Evolutionary conservation across 805 yeast species (phyloP), one percentile per base, ranked within the genome.

Genomic region (Saturnispora sekii): DNA sequence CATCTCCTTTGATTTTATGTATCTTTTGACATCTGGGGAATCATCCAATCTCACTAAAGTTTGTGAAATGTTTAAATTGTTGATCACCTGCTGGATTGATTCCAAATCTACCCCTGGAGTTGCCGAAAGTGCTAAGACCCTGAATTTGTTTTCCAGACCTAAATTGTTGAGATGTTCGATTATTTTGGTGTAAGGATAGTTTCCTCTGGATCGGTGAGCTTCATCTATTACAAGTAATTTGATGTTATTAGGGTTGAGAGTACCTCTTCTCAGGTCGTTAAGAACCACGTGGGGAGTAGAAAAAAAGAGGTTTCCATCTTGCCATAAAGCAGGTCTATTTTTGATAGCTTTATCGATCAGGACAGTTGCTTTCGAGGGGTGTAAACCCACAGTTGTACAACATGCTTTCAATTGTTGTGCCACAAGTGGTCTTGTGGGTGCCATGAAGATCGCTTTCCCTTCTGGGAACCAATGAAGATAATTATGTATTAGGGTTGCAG

Each of bases 221-320:
- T 93, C 99, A 64, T 93, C 99, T 18, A 93, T 72, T 2, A 93
- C 90, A 37, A 94, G 54, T 43, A 93, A 75, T 0, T 77, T 82
- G 11, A 93, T 68, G 18, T 73, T 72, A 51, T 77, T 81, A 0
- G 97, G 96, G 56, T 86, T 77, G 18, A 90, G 64, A 1, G 76
- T 65, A 0, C 96, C 96, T 33, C 77, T 66, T 35, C 74, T 70
- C 49, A 93, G 67, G 62, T 93, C 99, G 62, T 88, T 88, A 50
- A 87, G 96, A 4, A 93, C 89, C 5, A 89, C 94, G 56, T 93
- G 98, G 0, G 99, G 98, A 0, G 99, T 93, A 1, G 96, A 79
- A 58, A 93, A 93, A 55, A 93, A 85, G 0, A 94, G 87, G 32
- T 88, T 68, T 53, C 81, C 84, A 3, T 69, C 58, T 14, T 67